phyloP scores from a whole-genome alignment of 495 filamentous ascomycete genomes.

The Aspergillus diversus region DNA sequence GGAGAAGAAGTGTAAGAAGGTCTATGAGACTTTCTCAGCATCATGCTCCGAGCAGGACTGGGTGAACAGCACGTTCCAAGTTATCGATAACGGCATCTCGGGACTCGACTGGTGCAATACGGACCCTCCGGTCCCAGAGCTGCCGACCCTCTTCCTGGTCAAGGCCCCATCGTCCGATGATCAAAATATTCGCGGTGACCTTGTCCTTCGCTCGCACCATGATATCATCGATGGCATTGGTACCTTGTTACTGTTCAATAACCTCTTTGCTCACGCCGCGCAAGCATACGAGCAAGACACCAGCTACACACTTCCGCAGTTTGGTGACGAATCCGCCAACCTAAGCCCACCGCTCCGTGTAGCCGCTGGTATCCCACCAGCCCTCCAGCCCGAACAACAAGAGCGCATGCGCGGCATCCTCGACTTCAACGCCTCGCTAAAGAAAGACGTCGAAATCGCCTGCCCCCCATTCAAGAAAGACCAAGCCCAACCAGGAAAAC shows the following conservation, averaged over 20 bases:
- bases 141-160: slow-evolving; percentile 44
- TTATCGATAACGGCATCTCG: slow-evolving; percentile 30
- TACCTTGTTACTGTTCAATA: slow-evolving; percentile 39
- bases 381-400: slow-evolving; percentile 13
- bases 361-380: slow-evolving; percentile 23
- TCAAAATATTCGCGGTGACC: slow-evolving; percentile 25
- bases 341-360: slow-evolving; percentile 32
- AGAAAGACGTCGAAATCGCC: slow-evolving; percentile 22
- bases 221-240: slow-evolving; percentile 55
- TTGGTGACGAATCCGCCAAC: slow-evolving; percentile 25
- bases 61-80: slow-evolving; percentile 39
- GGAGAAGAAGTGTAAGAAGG: slow-evolving; percentile 37
- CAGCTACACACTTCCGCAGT: slow-evolving; percentile 11
- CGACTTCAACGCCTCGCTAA: slow-evolving; percentile 17
- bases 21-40: slow-evolving; percentile 34
- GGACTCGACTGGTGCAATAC: slow-evolving; percentile 46
- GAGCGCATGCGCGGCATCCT: slow-evolving; percentile 6
- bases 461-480: slow-evolving; percentile 21
- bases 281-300: slow-evolving; percentile 16
- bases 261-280: slow-evolving; percentile 25
- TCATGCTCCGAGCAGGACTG: slow-evolving; percentile 28
- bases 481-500: slow-evolving; percentile 19
- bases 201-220: slow-evolving; percentile 50
- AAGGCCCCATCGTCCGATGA: slow-evolving; percentile 15
- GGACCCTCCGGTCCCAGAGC: slow-evolving; percentile 39